Percentiles rank a stretch among this genome's conserved stretches.
Evolutionary conservation across 768 basidiomycete species (phyloP).

Genomic region (Leccinum rimulosum): DNA sequence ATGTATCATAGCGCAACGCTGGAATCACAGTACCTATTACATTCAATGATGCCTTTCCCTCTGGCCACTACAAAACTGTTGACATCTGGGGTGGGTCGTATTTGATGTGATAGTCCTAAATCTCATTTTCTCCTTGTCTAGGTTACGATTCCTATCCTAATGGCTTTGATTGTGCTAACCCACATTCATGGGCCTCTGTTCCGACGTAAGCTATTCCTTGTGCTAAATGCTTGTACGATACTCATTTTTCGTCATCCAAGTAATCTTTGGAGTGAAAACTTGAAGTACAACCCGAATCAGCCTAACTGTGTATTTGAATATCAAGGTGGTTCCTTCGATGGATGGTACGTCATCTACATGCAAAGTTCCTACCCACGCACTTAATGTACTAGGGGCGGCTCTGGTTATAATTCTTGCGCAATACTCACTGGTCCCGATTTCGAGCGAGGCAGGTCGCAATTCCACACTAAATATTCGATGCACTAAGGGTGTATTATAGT

Average conservation of each 20-base stretch:
- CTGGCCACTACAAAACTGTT: conserved; percentile 44
- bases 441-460: conserved; percentile 18
- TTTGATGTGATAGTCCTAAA: neutral
- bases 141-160: conserved; percentile 41
- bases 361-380: neutral
- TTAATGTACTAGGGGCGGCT: conserved; percentile 19
- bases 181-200: conserved; percentile 45
- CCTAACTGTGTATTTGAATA: conserved; percentile 26
- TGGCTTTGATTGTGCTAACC: conserved; percentile 52
- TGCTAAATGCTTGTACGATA: neutral
- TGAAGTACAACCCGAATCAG: conserved; percentile 18
- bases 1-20: conserved; percentile 33
- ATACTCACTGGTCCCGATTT: conserved; percentile 25
- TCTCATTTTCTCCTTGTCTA: conserved; percentile 4
- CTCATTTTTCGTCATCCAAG: conserved; percentile 2
- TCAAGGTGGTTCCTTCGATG: conserved; percentile 51
- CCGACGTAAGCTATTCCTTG: conserved; percentile 29
- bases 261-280: conserved; percentile 41
- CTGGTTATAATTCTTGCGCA: conserved; percentile 21
- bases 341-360: conserved; percentile 43
- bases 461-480: neutral
- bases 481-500: conserved; percentile 8
- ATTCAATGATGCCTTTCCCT: conserved; percentile 46
- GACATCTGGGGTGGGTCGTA: conserved; percentile 45
- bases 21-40: conserved; percentile 47